These are phyloP conservation scores for Hippophae gyantsensis DNA, from an alignment of 306 rosid genomes.

Conservation along the genomic window DNA sequence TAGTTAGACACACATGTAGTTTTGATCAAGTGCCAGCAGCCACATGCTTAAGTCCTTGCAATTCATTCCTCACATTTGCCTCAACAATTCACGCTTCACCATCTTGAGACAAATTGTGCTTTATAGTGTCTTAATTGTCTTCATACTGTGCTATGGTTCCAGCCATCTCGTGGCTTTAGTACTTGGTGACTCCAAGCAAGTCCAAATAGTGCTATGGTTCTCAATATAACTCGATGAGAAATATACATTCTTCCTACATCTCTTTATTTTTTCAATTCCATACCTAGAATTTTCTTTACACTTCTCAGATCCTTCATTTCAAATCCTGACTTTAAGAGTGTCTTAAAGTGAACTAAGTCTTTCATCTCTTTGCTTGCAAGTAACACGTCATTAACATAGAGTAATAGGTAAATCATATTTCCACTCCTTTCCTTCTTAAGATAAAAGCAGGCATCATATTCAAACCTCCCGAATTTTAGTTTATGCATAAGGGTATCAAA, in stretches of 20 bases:
- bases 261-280: not conserved
- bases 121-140: too few relatives aligned
- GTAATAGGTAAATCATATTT: not conserved
- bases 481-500: too few relatives aligned
- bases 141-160: too few relatives aligned
- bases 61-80: too few relatives aligned
- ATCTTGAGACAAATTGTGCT: too few relatives aligned
- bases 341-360: not conserved
- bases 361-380: not conserved
- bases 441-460: not conserved
- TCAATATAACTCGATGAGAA: not conserved
- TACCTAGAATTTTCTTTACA: not conserved
- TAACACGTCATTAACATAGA: not conserved
- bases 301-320: not conserved
- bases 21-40: too few relatives aligned
- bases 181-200: too few relatives aligned
- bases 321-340: not conserved
- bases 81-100: too few relatives aligned
- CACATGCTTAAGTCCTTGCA: too few relatives aligned
- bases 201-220: not conserved
- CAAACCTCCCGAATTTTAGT: too few relatives aligned
- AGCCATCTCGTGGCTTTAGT: too few relatives aligned
- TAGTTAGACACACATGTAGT: too few relatives aligned
- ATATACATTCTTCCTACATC: not conserved
- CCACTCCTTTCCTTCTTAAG: not conserved